Conservation (phyloP, 2,329 filamentous ascomycete genomes). For the Amauroascus verrucosus region DNA sequence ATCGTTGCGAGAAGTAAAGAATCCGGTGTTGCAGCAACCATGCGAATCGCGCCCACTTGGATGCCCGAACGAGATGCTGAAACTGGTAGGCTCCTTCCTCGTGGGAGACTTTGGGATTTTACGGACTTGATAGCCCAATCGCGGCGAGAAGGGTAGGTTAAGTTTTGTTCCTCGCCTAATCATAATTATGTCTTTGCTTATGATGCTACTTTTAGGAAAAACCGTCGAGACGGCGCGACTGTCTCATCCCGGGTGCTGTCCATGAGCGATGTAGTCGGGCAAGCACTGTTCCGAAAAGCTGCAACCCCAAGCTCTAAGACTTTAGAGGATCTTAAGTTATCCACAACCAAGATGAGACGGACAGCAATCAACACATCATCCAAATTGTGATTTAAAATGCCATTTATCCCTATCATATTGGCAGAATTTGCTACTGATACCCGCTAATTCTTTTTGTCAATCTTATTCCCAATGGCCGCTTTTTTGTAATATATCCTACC, state of each 20-base stretch:
- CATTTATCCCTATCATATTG: not conserved
- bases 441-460: not conserved
- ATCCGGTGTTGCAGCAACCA: constrained; percentile 28
- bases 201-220: constrained; percentile 48
- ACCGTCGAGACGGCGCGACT: constrained; percentile 82
- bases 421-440: not conserved
- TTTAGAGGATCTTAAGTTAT: constrained; percentile 23
- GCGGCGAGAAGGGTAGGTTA: constrained; percentile 60
- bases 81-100: constrained; percentile 53
- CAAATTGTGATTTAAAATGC: not conserved
- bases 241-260: constrained; percentile 71
- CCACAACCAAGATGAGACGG: constrained; percentile 29
- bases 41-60: constrained; percentile 67
- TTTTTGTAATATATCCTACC: not conserved
- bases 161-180: not conserved
- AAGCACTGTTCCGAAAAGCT: constrained; percentile 49
- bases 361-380: constrained; percentile 28
- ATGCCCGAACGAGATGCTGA: constrained; percentile 53
- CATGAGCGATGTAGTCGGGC: constrained; percentile 64
- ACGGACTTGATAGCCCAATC: constrained; percentile 76
- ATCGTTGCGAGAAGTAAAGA: constrained; percentile 60
- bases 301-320: constrained; percentile 14
- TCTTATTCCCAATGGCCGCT: not conserved
- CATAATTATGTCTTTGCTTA: not conserved
- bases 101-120: constrained; percentile 81